Evolutionary conservation across 2,329 filamentous ascomycete genomes (phyloP).

Genomic region (Beauveria sp.): DNA sequence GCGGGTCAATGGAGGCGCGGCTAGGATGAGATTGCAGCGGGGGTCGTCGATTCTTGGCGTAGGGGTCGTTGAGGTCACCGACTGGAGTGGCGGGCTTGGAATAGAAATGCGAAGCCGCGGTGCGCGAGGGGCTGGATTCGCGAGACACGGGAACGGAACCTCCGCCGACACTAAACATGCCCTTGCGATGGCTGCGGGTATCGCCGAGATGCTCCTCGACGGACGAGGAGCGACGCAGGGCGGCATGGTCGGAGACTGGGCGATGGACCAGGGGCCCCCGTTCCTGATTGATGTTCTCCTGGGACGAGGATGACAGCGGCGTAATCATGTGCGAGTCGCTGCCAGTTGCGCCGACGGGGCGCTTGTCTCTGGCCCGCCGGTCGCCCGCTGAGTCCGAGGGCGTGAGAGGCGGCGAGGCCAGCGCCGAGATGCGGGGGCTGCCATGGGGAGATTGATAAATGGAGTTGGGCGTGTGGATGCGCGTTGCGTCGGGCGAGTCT

Average conservation of each 20-base stretch:
- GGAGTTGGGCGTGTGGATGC: conserved; percentile 58
- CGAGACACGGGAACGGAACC: conserved; percentile 51
- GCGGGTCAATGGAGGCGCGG: conserved; percentile 59
- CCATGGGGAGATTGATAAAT: conserved; percentile 57
- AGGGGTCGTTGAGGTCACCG: conserved; percentile 77
- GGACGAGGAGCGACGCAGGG: conserved; percentile 34
- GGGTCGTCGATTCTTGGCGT: conserved; percentile 71
- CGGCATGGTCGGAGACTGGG: conserved; percentile 34
- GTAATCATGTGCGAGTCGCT: conserved; percentile 50
- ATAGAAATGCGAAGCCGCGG: conserved; percentile 55
- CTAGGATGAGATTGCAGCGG: conserved; percentile 59
- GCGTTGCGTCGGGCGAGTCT: conserved; percentile 51
- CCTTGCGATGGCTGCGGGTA: conserved; percentile 39
- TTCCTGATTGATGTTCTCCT: conserved; percentile 38
- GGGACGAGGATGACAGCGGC: conserved; percentile 56
- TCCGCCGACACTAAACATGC: conserved; percentile 44
- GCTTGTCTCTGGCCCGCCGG: conserved; percentile 23
- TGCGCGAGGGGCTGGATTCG: conserved; percentile 57
- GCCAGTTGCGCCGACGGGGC: conserved; percentile 31
- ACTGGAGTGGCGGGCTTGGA: conserved; percentile 70
- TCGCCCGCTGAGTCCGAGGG: conserved; percentile 59
- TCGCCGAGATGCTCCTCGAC: conserved; percentile 28
- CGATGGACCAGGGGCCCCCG: conserved; percentile 33
- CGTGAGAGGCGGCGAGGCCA: conserved; percentile 85
- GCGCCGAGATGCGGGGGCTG: conserved; percentile 59